Percentiles rank a stretch among this genome's conserved stretches.
Evolutionary conservation across 1,284 basidiomycete genomes (phyloP).

Genomic region (Trichosporon coremiiforme): DNA sequence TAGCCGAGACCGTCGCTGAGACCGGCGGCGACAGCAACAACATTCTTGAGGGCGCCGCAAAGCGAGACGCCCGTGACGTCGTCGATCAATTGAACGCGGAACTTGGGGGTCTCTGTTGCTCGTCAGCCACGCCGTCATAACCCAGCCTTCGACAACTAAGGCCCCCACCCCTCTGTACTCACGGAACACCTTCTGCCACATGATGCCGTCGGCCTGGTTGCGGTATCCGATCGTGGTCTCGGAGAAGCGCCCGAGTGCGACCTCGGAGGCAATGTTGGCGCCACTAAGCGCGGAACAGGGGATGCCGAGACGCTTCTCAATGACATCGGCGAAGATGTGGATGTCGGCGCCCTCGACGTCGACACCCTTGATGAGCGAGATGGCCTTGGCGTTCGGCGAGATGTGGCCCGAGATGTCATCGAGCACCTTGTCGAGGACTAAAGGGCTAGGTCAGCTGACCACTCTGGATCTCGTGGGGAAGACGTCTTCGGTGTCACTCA

Average conservation of each 20-base stretch:
- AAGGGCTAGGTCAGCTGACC: background rate
- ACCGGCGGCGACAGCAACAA: slow-evolving; percentile 63
- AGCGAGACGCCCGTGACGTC: slow-evolving; percentile 62
- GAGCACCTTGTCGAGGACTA: slow-evolving; percentile 54
- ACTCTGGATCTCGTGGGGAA: background rate
- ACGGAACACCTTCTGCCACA: slow-evolving; percentile 60
- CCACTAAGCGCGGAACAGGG: slow-evolving; percentile 62
- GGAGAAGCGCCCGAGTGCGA: slow-evolving; percentile 59
- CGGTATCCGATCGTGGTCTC: slow-evolving; percentile 64
- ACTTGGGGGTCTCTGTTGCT: slow-evolving; percentile 55
- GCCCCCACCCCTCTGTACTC: slow-evolving; percentile 21
- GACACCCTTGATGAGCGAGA: slow-evolving; percentile 62
- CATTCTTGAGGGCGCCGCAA: slow-evolving; percentile 64
- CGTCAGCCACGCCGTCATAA: slow-evolving; percentile 21
- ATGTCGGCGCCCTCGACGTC: slow-evolving; percentile 61
- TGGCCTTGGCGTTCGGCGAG: slow-evolving; percentile 55
- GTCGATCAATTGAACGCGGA: slow-evolving; percentile 61
- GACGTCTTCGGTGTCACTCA: slow-evolving; percentile 36
- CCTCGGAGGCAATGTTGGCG: slow-evolving; percentile 65
- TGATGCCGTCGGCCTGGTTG: slow-evolving; percentile 52
- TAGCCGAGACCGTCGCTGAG: slow-evolving; percentile 62
- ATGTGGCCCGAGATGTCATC: slow-evolving; percentile 58
- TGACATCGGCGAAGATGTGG: slow-evolving; percentile 63
- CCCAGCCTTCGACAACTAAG: too few species aligned
- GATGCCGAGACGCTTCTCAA: slow-evolving; percentile 61